Evolutionary conservation across 441 rosid genomes (phyloP).

Genomic region (Bocquillonia castaneifolia): DNA sequence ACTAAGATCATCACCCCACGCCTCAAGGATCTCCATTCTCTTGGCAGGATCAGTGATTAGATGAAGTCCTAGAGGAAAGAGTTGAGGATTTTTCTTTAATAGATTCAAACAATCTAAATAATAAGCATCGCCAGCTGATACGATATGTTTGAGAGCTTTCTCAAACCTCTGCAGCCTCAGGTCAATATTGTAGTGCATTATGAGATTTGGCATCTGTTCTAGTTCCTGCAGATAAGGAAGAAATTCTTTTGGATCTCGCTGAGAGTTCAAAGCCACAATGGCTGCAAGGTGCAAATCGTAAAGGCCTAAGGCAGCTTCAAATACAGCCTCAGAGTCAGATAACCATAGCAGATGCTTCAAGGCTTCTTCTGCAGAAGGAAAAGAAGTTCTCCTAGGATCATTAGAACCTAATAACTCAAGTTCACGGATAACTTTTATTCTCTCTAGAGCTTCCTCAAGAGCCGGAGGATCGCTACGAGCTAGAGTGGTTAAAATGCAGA

Average conservation of each 20-base stretch:
- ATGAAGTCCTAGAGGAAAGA: slow-evolving; percentile 76
- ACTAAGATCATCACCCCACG: slow-evolving; percentile 85
- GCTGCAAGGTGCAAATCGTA: slow-evolving; percentile 96
- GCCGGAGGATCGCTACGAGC: slow-evolving; percentile 92
- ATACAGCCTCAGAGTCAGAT: slow-evolving; percentile 81
- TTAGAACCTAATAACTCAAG: slow-evolving; percentile 62
- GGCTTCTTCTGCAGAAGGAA: slow-evolving; percentile 93
- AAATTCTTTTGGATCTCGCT: slow-evolving; percentile 95
- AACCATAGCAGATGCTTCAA: slow-evolving; percentile 90
- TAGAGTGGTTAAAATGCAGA: slow-evolving; percentile 85
- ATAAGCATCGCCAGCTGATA: slow-evolving; percentile 71
- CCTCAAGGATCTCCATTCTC: slow-evolving; percentile 65
- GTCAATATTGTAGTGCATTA: slow-evolving; percentile 81
- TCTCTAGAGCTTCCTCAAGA: slow-evolving; percentile 75
- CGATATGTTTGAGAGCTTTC: slow-evolving; percentile 80
- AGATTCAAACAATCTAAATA: slow-evolving; percentile 66
- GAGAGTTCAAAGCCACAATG: slow-evolving; percentile 90
- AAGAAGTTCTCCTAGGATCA: slow-evolving; percentile 47
- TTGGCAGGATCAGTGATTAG: slow-evolving; percentile 55
- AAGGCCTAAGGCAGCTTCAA: slow-evolving; percentile 89
- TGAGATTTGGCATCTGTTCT: slow-evolving; percentile 55
- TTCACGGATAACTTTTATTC: slow-evolving; percentile 84
- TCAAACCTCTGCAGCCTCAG: slow-evolving; percentile 66
- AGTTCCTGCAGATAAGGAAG: slow-evolving; percentile 89
- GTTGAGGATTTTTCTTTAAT: slow-evolving; percentile 70